Percentiles rank a stretch among this genome's conserved stretches.
Conservation (phyloP, 2,329 filamentous ascomycete species). For the Venturia aucupariae region DNA sequence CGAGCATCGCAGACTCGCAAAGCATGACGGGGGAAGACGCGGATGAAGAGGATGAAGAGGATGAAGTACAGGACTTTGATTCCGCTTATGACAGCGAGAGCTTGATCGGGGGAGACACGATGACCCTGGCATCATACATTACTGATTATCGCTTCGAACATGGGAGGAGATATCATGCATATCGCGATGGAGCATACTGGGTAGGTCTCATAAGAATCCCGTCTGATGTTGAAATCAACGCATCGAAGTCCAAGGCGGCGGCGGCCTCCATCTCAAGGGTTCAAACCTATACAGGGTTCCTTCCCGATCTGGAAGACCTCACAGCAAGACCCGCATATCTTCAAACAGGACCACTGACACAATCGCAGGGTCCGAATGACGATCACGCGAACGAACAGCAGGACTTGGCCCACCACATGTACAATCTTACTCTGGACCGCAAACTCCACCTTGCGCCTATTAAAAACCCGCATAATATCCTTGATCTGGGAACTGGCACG, state of each 20-base stretch:
- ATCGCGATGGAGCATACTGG: slow-evolving; percentile 16
- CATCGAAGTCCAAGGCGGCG: neutral
- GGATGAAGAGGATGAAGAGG: neutral
- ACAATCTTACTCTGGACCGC: slow-evolving; percentile 25
- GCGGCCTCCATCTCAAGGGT: neutral
- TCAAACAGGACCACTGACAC: neutral
- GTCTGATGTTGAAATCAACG: neutral
- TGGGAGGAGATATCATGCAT: slow-evolving; percentile 16
- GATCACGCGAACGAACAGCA: slow-evolving; percentile 34
- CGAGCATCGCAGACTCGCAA: neutral
- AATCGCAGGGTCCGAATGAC: slow-evolving; percentile 31
- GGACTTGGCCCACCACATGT: slow-evolving; percentile 37
- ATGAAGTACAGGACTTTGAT: slow-evolving; percentile 17
- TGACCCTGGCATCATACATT: slow-evolving; percentile 17
- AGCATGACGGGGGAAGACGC: neutral
- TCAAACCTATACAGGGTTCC: neutral
- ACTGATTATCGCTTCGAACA: slow-evolving; percentile 15
- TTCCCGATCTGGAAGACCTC: neutral
- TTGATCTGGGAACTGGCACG: slow-evolving; percentile 44
- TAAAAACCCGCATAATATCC: slow-evolving; percentile 20
- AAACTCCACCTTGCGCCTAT: slow-evolving; percentile 11
- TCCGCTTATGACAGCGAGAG: slow-evolving; percentile 29
- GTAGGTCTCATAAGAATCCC: neutral
- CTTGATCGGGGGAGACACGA: slow-evolving; percentile 24
- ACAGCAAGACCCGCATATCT: neutral